phyloP scores from a whole-genome alignment of 106 monocot genomes.

The Cymbidium sinense region DNA sequence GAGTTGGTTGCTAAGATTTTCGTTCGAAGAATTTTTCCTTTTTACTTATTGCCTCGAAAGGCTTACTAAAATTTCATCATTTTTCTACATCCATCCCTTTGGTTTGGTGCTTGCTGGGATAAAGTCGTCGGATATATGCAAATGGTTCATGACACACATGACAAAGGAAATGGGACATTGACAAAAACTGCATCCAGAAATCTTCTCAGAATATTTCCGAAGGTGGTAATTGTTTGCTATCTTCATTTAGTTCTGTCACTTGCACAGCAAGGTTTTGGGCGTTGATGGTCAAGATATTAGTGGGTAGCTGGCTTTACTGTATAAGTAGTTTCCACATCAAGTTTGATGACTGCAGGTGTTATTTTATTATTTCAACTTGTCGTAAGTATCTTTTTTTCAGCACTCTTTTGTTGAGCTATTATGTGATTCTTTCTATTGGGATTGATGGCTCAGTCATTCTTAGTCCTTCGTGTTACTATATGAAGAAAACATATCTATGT shows the following conservation, averaged over 20 bases:
- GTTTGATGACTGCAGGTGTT: neutral
- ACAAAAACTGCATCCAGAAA: slow-evolving; percentile 26
- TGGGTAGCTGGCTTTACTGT: too few species aligned
- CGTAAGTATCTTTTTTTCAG: neutral
- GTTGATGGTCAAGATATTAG: neutral
- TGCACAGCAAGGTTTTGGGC: neutral
- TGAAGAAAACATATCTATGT: neutral
- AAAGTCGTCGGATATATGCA: slow-evolving; percentile 75
- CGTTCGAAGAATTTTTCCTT: too few species aligned
- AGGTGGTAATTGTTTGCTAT: slow-evolving; percentile 16
- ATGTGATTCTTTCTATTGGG: neutral
- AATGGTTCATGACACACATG: slow-evolving; percentile 99
- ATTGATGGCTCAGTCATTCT: neutral
- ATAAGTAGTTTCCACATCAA: neutral
- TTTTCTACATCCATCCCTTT: neutral
- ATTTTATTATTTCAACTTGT: neutral
- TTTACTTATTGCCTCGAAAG: too few species aligned
- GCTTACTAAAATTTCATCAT: neutral
- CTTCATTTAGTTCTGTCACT: neutral
- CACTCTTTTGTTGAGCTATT: neutral
- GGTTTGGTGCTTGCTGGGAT: slow-evolving; percentile 2
- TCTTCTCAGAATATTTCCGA: slow-evolving; percentile 11
- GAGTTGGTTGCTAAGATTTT: slow-evolving; percentile 3
- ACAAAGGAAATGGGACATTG: slow-evolving; percentile 36
- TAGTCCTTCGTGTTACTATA: neutral